Conservation (phyloP, 2,329 filamentous ascomycete species). For the Verticillium nubilum region DNA sequence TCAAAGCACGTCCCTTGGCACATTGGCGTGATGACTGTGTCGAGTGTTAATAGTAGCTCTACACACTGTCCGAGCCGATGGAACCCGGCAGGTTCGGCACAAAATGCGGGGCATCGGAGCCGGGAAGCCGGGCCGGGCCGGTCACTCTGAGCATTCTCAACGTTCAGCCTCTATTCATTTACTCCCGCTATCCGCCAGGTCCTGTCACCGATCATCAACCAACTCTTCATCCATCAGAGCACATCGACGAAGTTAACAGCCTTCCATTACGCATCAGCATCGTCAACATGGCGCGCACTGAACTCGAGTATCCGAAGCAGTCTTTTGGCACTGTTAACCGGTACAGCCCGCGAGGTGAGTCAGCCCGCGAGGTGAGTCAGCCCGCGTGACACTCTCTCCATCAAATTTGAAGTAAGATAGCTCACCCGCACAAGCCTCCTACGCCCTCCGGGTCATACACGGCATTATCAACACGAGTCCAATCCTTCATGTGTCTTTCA, state of each 20-base stretch:
- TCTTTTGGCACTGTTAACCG: conserved; percentile 62
- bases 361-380: conserved; percentile 30
- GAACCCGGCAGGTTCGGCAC: not conserved
- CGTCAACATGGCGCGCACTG: conserved; percentile 31
- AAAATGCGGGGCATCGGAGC: not conserved
- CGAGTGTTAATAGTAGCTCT: not conserved
- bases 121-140: not conserved
- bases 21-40: not conserved
- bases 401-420: not conserved
- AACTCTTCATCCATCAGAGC: too few species aligned
- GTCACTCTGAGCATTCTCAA: too few species aligned
- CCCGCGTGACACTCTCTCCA: not conserved
- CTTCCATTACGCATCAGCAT: not conserved
- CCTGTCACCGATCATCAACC: too few species aligned
- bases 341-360: conserved; percentile 56
- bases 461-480: conserved; percentile 67
- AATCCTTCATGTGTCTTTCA: conserved; percentile 78
- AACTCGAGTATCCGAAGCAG: conserved; percentile 58
- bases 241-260: too few species aligned
- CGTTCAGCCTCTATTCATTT: too few species aligned
- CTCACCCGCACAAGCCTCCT: conserved; percentile 47
- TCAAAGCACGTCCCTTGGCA: not conserved
- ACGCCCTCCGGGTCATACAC: conserved; percentile 70
- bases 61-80: not conserved
- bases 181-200: too few species aligned